Conservation (phyloP, 192 early-diverging fungal species). For the Coemansia sp. region DNA sequence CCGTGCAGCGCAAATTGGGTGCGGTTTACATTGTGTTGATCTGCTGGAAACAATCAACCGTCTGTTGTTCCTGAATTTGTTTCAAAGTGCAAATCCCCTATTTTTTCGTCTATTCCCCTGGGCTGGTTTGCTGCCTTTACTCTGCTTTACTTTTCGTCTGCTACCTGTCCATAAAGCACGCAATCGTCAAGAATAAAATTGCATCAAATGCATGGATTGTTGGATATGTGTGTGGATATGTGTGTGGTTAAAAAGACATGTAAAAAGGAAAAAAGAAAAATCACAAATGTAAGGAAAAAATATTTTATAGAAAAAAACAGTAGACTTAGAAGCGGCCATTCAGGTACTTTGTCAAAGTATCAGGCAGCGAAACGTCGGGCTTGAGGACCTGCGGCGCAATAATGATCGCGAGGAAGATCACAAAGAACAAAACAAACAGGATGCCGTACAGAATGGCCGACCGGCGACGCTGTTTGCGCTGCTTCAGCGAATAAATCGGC, state of each 20-base stretch:
- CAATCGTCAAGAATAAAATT: too few species aligned
- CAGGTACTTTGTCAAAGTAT: slow-evolving; percentile 37
- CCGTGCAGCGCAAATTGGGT: not conserved
- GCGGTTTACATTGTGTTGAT: not conserved
- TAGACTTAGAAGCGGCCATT: slow-evolving; percentile 49
- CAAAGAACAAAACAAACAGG: slow-evolving; percentile 64
- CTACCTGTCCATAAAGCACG: too few species aligned
- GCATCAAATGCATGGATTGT: too few species aligned
- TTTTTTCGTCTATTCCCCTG: too few species aligned
- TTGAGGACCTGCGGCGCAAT: slow-evolving; percentile 63
- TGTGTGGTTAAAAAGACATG: not conserved
- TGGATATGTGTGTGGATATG: not conserved
- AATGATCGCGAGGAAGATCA: slow-evolving; percentile 67
- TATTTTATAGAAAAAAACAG: slow-evolving; percentile 1
- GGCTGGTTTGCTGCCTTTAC: too few species aligned
- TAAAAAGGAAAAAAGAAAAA: not conserved
- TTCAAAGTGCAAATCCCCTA: too few species aligned
- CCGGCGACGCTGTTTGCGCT: slow-evolving; percentile 62
- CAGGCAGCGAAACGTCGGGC: slow-evolving; percentile 33
- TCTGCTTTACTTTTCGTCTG: too few species aligned
- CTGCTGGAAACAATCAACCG: not conserved
- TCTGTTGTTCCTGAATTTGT: not conserved
- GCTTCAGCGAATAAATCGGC: slow-evolving; percentile 72
- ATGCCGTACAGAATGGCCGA: slow-evolving; percentile 71
- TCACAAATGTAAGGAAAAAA: not conserved